Conservation (phyloP, 805 yeast species). For the Pichia sporocuriosa region DNA sequence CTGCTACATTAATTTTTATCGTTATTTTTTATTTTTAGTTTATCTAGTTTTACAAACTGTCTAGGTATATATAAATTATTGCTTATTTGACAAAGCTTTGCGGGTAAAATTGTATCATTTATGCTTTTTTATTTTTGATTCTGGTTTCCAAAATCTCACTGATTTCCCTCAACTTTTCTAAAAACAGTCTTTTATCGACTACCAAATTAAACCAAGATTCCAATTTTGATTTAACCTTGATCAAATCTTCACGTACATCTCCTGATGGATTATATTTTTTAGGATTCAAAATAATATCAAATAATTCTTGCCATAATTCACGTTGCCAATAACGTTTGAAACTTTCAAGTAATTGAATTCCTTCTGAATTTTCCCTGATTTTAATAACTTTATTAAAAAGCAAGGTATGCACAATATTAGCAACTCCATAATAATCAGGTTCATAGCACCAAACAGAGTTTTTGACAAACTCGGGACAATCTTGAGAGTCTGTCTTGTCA, state of each 20-base stretch:
- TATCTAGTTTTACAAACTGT: no score
- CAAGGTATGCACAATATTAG: constrained; percentile 64
- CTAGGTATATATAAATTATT: no score
- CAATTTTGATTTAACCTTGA: constrained; percentile 8
- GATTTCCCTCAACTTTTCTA: constrained; percentile 10
- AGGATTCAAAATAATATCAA: constrained; percentile 60
- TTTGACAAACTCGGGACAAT: constrained; percentile 63
- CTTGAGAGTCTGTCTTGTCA: constrained; percentile 53
- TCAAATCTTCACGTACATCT: constrained; percentile 1
- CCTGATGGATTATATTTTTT: constrained; percentile 15
- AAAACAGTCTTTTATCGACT: constrained; percentile 9
- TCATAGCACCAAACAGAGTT: constrained; percentile 67
- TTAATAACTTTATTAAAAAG: constrained; percentile 63
- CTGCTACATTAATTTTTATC: neutral
- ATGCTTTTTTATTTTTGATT: neutral
- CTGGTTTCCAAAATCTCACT: constrained; percentile 6
- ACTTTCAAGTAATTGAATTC: constrained; percentile 33
- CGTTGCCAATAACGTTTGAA: constrained; percentile 73
- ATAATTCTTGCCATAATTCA: constrained; percentile 63
- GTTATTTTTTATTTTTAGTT: neutral
- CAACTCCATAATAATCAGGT: constrained; percentile 79
- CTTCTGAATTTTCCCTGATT: constrained; percentile 20
- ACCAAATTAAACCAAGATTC: constrained; percentile 18
- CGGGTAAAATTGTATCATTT: neutral
- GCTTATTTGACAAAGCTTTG: no score